Base-by-base conservation (phyloP, 495 filamentous ascomycete species). In the Aspergillus cristatus region DNA sequence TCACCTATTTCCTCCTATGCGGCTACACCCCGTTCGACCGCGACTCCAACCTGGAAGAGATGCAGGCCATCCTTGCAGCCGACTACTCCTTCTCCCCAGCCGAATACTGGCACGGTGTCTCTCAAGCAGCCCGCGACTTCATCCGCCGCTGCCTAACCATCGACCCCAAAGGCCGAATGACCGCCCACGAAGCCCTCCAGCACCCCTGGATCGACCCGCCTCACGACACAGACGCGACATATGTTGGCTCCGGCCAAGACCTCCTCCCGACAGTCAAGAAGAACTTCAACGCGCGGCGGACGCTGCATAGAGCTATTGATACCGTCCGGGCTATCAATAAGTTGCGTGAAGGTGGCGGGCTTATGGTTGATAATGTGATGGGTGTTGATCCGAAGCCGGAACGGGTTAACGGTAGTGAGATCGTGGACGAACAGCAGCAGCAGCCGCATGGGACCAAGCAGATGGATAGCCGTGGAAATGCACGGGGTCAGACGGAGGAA, bases 271-370 rank as follows among this genome's bases (percentile, higher is more conserved):
- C 80, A 2, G 84, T 98, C 45, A 93, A 93, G 76, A 96, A 96
- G 79, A 98, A 98, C 65, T 98, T 98, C 71, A 98, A 98, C 48
- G 91, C 91, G 6, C 72, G 90, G 18, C 72, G 88, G 40, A 97
- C 90, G 7, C 70, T 98, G 36, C 91, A 97, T 61, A 88, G 89
- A 10, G 91, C 91, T 18, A 97, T 98, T 57, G 91, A 98, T 58
- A 96, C 93, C 0, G 88, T 98, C 32, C 75, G 93, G n/a, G 91
- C 91, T 0, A 96, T 98, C 55, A 96, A 96, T 56, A 95, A 98
- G 65, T 62, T 98, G 30, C 71, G 90, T 35, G 91, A 94, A 46
- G 87, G 83, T 11, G 82, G 86, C 32, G 74, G 75, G 1, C 69
- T 76, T 12, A 76, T 86, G 55, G 94, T 94, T 88, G 87, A 94